phyloP scores from a whole-genome alignment of 1,284 basidiomycete species.

The Cutaneotrichosporon sp. region DNA sequence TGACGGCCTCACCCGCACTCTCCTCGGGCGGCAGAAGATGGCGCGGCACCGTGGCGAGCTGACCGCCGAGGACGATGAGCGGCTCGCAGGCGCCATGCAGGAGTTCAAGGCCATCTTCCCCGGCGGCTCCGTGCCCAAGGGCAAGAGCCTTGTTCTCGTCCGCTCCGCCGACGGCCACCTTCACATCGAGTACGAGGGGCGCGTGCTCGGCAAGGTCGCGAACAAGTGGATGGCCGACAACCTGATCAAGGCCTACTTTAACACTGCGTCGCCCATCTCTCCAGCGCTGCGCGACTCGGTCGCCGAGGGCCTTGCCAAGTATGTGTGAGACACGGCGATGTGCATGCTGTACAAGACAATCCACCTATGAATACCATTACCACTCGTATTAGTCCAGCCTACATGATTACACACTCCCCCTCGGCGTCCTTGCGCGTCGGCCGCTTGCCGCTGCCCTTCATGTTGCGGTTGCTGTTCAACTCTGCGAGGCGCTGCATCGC shows the following conservation, averaged over 20 bases:
- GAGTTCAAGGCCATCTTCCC: conserved; percentile 57
- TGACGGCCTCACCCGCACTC: conserved; percentile 58
- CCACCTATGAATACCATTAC: conserved; percentile 10
- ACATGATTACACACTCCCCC: conserved; percentile 85
- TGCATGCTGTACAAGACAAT: conserved; percentile 20
- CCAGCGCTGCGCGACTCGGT: conserved; percentile 9
- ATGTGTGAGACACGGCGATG: neutral
- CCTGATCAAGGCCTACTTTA: conserved; percentile 55
- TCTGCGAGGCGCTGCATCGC: conserved; percentile 90
- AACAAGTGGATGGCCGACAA: conserved; percentile 52
- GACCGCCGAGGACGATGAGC: conserved; percentile 41
- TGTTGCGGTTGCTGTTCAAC: conserved; percentile 53
- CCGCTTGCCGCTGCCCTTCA: conserved; percentile 60
- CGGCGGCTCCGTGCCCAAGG: conserved; percentile 55
- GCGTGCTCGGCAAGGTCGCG: conserved; percentile 47
- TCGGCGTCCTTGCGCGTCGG: conserved; percentile 89
- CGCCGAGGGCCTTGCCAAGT: conserved; percentile 7
- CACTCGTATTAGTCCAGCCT: conserved; percentile 8
- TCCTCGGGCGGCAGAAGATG: conserved; percentile 55
- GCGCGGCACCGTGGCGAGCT: conserved; percentile 38
- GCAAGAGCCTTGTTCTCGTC: conserved; percentile 54
- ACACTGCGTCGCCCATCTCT: conserved; percentile 49
- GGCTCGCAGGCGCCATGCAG: conserved; percentile 47
- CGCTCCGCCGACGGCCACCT: conserved; percentile 31
- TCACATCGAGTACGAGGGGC: conserved; percentile 37